Percentiles rank a stretch among this genome's conserved stretches.
Evolutionary conservation across 176 grass and related monocot genomes (phyloP).

Genomic region (Bothriochloa decipiens): DNA sequence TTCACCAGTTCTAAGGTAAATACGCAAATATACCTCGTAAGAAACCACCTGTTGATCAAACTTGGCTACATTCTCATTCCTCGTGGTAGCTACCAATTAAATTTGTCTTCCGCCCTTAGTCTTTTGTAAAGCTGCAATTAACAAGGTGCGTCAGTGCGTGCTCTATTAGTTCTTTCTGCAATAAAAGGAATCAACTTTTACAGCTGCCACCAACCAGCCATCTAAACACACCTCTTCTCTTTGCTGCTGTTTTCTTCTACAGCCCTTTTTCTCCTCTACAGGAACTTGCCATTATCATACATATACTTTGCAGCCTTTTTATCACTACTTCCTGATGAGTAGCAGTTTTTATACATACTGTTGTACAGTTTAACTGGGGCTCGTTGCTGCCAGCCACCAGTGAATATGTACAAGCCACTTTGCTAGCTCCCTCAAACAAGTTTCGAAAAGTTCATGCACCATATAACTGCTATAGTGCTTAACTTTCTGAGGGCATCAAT

Average conservation of each 20-base stretch:
- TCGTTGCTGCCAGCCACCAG: neutral
- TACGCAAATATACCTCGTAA: neutral
- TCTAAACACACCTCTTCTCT: neutral
- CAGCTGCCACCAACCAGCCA: neutral
- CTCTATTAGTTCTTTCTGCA: conserved; percentile 3
- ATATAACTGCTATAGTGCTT: conserved; percentile 1
- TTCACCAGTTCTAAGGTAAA: neutral
- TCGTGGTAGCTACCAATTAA: neutral
- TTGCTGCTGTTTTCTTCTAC: neutral
- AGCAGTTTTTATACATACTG: conserved; percentile 16
- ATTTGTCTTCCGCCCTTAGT: neutral
- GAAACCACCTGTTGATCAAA: neutral
- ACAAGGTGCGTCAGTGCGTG: neutral
- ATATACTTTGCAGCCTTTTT: conserved; percentile 17
- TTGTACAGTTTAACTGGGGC: conserved; percentile 28
- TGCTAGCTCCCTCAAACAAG: conserved; percentile 15
- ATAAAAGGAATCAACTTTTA: neutral
- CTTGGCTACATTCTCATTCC: neutral
- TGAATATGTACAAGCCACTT: conserved; percentile 20
- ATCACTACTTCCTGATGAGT: neutral
- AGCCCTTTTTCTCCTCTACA: conserved; percentile 15
- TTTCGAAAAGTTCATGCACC: neutral
- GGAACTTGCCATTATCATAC: conserved; percentile 1
- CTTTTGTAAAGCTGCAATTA: neutral
- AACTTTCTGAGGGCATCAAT: conserved; percentile 2